These are phyloP conservation scores for Trichosphaerium sp. DNA, from an alignment of 78 protist species.

Conservation along the genomic window DNA sequence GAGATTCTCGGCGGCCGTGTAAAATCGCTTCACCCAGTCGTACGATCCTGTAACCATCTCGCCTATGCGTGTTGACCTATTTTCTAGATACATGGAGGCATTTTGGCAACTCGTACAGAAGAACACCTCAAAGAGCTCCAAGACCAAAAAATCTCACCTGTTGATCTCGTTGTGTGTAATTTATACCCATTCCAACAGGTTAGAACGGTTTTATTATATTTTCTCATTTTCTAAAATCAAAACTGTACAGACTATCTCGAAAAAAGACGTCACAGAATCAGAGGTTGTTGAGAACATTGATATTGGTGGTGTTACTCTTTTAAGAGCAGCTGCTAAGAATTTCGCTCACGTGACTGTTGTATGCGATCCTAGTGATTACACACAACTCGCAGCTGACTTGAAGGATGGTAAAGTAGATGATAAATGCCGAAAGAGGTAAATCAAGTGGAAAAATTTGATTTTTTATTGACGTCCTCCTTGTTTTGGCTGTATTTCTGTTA, in stretches of 20 bases:
- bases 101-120: conserved; percentile 11
- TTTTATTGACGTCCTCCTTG: no score
- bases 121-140: conserved; percentile 38
- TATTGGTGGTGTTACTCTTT: conserved; percentile 62
- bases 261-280: background rate
- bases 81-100: background rate
- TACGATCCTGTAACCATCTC: no score
- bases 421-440: no score
- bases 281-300: conserved; percentile 74
- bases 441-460: no score
- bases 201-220: no score
- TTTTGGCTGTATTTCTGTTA: background rate
- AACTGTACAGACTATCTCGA: conserved; percentile 25
- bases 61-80: no score
- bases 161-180: conserved; percentile 56
- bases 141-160: background rate
- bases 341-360: conserved; percentile 43
- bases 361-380: conserved; percentile 21
- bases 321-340: conserved; percentile 39
- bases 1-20: conserved; percentile 76
- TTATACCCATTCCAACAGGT: conserved; percentile 64
- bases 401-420: conserved; percentile 4
- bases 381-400: conserved; percentile 37
- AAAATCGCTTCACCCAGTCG: conserved; percentile 79
- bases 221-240: no score